Evolutionary conservation across 805 yeast species (phyloP).

Genomic region (Kodamaea kaohsiungensis): DNA sequence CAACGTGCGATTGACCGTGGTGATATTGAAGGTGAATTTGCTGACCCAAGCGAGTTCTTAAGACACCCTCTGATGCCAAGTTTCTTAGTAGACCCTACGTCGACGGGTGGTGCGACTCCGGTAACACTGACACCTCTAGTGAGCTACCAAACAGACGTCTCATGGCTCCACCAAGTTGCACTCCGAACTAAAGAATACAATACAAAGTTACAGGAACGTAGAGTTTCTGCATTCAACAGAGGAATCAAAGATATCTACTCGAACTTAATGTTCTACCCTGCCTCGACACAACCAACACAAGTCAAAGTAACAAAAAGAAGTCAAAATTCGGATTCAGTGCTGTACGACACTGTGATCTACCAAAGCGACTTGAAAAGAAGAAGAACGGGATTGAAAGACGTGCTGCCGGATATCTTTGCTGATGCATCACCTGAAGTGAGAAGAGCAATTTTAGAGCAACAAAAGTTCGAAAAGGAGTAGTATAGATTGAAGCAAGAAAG

Average conservation of each 20-base stretch:
- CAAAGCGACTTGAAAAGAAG: conserved; percentile 48
- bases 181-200: conserved; percentile 75
- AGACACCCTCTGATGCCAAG: conserved; percentile 19
- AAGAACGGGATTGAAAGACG: conserved; percentile 64
- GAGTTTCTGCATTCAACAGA: conserved; percentile 53
- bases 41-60: conserved; percentile 59
- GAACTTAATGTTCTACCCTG: conserved; percentile 76
- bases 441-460: conserved; percentile 64
- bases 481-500: background rate
- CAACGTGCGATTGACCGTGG: conserved; percentile 58
- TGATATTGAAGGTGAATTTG: conserved; percentile 68
- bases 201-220: conserved; percentile 54
- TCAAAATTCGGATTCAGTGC: conserved; percentile 31
- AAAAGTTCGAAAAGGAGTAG: conserved; percentile 42
- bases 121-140: conserved; percentile 43
- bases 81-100: conserved; percentile 13
- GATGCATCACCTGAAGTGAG: conserved; percentile 54
- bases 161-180: conserved; percentile 87
- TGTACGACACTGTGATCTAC: conserved; percentile 47
- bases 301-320: conserved; percentile 30
- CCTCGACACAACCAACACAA: conserved; percentile 67
- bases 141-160: conserved; percentile 56
- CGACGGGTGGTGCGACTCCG: conserved; percentile 29
- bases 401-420: conserved; percentile 59
- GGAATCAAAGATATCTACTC: conserved; percentile 82